phyloP scores from a whole-genome alignment of 2,329 filamentous ascomycete genomes.

The Paramyrothecium roridum region DNA sequence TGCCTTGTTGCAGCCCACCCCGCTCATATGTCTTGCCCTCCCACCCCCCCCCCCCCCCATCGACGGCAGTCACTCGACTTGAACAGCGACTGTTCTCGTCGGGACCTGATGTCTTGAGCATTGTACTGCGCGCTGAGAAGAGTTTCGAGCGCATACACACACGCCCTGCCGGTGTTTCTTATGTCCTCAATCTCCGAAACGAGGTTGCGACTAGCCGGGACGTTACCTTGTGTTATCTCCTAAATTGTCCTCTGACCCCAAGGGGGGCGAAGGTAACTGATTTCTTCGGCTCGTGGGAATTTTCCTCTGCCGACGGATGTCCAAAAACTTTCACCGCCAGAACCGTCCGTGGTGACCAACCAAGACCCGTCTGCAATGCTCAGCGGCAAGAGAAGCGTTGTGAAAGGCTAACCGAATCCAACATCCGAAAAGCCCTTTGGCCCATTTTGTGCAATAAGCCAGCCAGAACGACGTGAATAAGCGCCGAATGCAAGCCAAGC shows the following conservation, averaged over 20 bases:
- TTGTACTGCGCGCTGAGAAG: background rate
- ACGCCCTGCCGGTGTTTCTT: too few relatives aligned
- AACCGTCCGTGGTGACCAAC: constrained; percentile 14
- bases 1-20: background rate
- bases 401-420: constrained; percentile 31
- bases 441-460: constrained; percentile 8
- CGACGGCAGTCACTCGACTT: background rate
- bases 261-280: too few relatives aligned
- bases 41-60: too few relatives aligned
- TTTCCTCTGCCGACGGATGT: constrained; percentile 2
- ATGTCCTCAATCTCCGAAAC: background rate
- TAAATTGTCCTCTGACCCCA: too few relatives aligned
- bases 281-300: constrained; percentile 2
- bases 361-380: constrained; percentile 13
- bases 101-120: background rate
- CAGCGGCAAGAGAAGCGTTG: constrained; percentile 34
- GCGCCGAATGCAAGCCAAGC: constrained; percentile 24
- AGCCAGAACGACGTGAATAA: constrained; percentile 12
- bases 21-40: background rate
- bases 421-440: constrained; percentile 15
- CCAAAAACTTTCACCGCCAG: constrained; percentile 9
- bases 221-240: too few relatives aligned
- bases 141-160: too few relatives aligned
- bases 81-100: background rate
- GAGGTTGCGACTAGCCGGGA: background rate